phyloP scores from a whole-genome alignment of 75 land plant genomes.

The Adiantum capillusveneris region DNA sequence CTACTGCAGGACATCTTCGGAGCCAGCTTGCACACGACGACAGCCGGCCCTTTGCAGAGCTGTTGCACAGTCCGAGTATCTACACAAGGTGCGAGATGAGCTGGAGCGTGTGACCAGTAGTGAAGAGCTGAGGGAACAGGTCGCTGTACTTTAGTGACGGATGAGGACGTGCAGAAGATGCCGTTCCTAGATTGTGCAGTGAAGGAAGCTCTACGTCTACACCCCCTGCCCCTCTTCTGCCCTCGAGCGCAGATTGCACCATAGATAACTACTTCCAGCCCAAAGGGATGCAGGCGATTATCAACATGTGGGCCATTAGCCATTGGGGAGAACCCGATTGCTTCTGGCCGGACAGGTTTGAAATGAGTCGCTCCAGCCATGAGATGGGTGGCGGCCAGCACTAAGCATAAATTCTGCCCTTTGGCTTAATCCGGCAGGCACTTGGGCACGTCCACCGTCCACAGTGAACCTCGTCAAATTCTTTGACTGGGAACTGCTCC shows the following conservation, averaged over 20 bases:
- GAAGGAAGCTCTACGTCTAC: slow-evolving; percentile 19
- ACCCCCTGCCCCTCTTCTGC: slow-evolving; percentile 20
- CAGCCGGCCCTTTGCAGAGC: too few relatives aligned
- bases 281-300: slow-evolving; percentile 6
- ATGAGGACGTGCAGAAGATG: too few relatives aligned
- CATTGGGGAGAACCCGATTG: slow-evolving; percentile 24
- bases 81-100: too few relatives aligned
- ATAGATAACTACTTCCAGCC: slow-evolving; percentile 23
- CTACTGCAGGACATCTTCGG: too few relatives aligned
- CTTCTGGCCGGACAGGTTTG: slow-evolving; percentile 11
- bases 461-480: slow-evolving; percentile 23
- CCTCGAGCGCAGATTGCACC: background rate
- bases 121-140: too few relatives aligned
- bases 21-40: too few relatives aligned
- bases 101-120: too few relatives aligned
- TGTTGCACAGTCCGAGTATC: too few relatives aligned
- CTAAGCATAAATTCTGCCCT: slow-evolving; percentile 27
- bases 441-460: slow-evolving; percentile 21
- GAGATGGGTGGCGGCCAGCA: slow-evolving; percentile 20
- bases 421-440: slow-evolving; percentile 27
- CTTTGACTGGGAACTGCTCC: slow-evolving; percentile 33
- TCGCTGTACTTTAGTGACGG: too few relatives aligned
- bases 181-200: too few relatives aligned
- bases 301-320: slow-evolving; percentile 24
- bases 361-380: too few relatives aligned